phyloP scores from a whole-genome alignment of 805 yeast genomes.

The Hanseniaspora nectarophila region DNA sequence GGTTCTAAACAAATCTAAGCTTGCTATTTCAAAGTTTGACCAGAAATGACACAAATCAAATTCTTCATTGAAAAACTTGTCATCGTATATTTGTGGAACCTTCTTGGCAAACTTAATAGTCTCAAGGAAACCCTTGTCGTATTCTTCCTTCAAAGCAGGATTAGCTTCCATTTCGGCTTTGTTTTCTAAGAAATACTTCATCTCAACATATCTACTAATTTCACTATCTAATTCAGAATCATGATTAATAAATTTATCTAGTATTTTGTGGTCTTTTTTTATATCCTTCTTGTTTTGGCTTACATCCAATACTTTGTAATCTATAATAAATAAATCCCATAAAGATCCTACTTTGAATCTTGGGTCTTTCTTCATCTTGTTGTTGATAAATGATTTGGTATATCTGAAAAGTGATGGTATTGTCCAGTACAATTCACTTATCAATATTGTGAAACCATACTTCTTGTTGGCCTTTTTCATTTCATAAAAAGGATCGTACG shows the following conservation, averaged over 20 bases:
- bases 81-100: slow-evolving; percentile 31
- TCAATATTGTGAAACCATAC: slow-evolving; percentile 75
- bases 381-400: slow-evolving; percentile 51
- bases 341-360: slow-evolving; percentile 44
- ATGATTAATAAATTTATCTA: slow-evolving; percentile 25
- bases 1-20: slow-evolving; percentile 61
- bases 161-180: slow-evolving; percentile 17
- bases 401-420: slow-evolving; percentile 69
- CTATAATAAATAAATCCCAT: slow-evolving; percentile 55
- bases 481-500: slow-evolving; percentile 80
- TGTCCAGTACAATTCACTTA: slow-evolving; percentile 68
- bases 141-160: slow-evolving; percentile 7
- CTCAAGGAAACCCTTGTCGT: not conserved
- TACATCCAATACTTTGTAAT: slow-evolving; percentile 30
- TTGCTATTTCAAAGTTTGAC: slow-evolving; percentile 88
- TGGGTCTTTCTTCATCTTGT: slow-evolving; percentile 20
- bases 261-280: slow-evolving; percentile 16
- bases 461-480: slow-evolving; percentile 59
- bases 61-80: slow-evolving; percentile 52
- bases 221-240: slow-evolving; percentile 22
- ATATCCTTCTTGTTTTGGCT: slow-evolving; percentile 20
- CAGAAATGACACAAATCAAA: slow-evolving; percentile 80
- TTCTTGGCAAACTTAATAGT: slow-evolving; percentile 30
- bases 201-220: slow-evolving; percentile 25
- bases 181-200: slow-evolving; percentile 25